Percentiles rank a stretch among this genome's conserved stretches.
phyloP scores from a whole-genome alignment of 202 grass and related monocot genomes.

The Zoysia matrella region DNA sequence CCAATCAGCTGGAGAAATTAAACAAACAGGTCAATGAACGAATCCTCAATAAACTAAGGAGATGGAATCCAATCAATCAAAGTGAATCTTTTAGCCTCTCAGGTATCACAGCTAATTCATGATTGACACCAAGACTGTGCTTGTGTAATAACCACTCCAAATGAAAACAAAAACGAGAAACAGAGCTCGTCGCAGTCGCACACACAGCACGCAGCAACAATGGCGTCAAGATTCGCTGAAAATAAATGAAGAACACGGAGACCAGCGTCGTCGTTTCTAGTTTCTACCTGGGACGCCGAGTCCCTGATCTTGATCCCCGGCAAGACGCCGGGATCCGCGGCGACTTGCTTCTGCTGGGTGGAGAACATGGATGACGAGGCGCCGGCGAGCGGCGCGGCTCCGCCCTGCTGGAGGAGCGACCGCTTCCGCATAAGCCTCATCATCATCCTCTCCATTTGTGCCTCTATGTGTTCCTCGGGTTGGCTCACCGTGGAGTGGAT shows the following conservation, averaged over 20 bases:
- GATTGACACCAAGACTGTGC: too few species aligned
- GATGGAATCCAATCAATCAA: neutral
- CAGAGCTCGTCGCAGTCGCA: too few species aligned
- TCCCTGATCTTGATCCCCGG: constrained; percentile 62
- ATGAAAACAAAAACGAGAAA: too few species aligned
- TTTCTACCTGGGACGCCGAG: constrained; percentile 49
- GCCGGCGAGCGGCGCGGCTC: constrained; percentile 8
- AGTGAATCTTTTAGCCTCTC: neutral
- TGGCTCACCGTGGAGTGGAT: neutral
- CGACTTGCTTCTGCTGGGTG: constrained; percentile 53
- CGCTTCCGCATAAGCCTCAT: constrained; percentile 51
- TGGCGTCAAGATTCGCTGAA: neutral
- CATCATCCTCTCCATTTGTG: constrained; percentile 61
- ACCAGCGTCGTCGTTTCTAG: neutral
- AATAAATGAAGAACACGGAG: neutral
- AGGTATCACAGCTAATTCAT: neutral
- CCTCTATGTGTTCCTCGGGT: neutral
- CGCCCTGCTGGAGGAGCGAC: constrained; percentile 25
- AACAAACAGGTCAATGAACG: neutral
- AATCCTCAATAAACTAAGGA: neutral
- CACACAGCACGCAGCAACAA: too few species aligned
- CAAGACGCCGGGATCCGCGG: constrained; percentile 24
- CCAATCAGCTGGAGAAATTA: constrained; percentile 68
- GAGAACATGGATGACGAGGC: constrained; percentile 49
- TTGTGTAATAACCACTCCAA: too few species aligned